Base-by-base conservation (phyloP, 2,329 filamentous ascomycete species). In the Claviceps africana region DNA sequence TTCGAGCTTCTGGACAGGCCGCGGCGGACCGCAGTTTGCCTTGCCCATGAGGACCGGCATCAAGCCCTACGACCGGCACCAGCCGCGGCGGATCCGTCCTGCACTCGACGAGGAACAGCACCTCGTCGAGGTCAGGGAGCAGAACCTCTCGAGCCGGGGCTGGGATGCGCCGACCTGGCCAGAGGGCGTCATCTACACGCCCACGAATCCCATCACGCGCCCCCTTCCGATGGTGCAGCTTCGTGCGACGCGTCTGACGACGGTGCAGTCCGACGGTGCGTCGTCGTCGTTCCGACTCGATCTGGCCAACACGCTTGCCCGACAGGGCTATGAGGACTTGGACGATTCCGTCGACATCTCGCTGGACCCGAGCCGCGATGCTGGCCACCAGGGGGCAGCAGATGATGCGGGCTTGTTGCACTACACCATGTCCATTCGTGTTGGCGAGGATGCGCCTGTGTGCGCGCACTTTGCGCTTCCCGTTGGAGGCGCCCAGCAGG, bases 31-130 rank as follows among this genome's bases (percentile, higher is more conserved):
- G 19, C 54, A 55, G 28, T 56, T 56, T 28, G 53, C 50, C 3
- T 37, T 56, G 51, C 52, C 53, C 53, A 59, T 58, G 45, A 58
- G 50, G 3, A 59, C 46, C 11, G 43, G 51, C 15, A 49, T 55
- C 17, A 55, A 53, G 11, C 59, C 46, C 2, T 44, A 31, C 31
- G 31, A 51, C 15, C 5, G 17, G 2, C 22, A 45, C 21, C 47
- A 35, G n/a, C 21, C 28, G 21, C 40, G 51, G 19, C 44, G 51
- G 33, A 30, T 49, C 33, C 40, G 39, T 31, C 45, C 33, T 4
- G 19, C 15, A 4, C 47, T 25, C 11, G 21, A 40, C 19, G 39
- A 49, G 19, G 42, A 21, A 9, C 7, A n/a, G 5, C 37, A 50
- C 48, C 3, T 33, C 15, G 25, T 48, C 15, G 48, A 53, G 51